Conservation (phyloP, 306 rosid species). For the Abrus precatorius region DNA sequence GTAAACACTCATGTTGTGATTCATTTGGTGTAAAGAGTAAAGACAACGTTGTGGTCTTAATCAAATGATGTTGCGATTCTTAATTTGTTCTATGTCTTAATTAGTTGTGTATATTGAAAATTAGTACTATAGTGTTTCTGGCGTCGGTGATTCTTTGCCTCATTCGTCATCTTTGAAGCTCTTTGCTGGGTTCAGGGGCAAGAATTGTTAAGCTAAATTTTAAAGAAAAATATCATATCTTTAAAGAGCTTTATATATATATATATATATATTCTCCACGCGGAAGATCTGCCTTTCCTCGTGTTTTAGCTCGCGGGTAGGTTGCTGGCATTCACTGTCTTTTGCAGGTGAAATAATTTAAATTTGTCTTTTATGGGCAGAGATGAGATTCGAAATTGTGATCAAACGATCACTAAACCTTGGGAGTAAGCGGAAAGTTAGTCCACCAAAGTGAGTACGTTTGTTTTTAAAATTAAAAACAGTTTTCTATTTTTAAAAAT, state of each 20-base stretch:
- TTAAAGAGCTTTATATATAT: background rate
- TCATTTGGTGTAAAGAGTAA: background rate
- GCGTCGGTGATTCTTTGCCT: background rate
- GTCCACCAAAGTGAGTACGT: too few species aligned
- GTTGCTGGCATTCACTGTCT: slow-evolving; percentile 31
- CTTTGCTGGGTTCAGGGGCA: background rate
- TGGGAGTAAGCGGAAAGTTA: too few species aligned
- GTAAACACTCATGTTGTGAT: background rate
- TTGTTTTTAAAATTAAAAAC: too few species aligned
- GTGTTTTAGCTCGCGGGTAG: background rate
- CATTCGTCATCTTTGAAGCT: background rate
- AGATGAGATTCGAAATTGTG: background rate
- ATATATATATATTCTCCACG: background rate
- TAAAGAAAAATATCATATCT: background rate
- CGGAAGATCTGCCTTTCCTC: background rate
- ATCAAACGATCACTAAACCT: too few species aligned
- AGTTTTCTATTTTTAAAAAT: too few species aligned
- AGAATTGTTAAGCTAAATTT: background rate
- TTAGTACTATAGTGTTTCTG: background rate
- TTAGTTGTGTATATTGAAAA: background rate
- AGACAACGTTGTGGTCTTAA: background rate
- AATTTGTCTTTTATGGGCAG: background rate
- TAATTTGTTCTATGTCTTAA: background rate
- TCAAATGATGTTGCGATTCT: slow-evolving; percentile 4
- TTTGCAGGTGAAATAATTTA: background rate